phyloP scores from a whole-genome alignment of 2,329 filamentous ascomycete genomes.

The Penicillium sp. region DNA sequence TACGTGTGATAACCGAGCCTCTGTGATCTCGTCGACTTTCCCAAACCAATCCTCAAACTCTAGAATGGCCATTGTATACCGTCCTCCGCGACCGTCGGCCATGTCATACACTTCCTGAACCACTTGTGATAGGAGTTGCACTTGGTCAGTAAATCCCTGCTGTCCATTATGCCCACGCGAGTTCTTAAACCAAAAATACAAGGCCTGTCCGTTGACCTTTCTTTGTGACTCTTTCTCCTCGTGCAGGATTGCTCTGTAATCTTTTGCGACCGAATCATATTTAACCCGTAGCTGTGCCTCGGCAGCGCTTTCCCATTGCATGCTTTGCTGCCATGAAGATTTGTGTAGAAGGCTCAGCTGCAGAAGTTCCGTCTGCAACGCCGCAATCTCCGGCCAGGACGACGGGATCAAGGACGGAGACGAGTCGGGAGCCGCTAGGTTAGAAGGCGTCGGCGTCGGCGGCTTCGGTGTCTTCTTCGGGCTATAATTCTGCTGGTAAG shows the following conservation, averaged over 20 bases:
- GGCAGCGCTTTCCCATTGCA: conserved; percentile 37
- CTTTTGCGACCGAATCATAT: conserved; percentile 41
- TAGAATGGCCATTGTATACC: conserved; percentile 36
- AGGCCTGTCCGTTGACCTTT: conserved; percentile 40
- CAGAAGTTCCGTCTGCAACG: conserved; percentile 49
- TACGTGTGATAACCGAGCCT: conserved; percentile 21
- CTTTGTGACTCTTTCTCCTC: conserved; percentile 41
- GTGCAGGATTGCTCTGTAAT: conserved; percentile 37
- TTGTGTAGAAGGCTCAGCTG: conserved; percentile 48
- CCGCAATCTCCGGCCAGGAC: conserved; percentile 41
- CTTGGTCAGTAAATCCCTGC: conserved; percentile 40
- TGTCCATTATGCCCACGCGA: conserved; percentile 32
- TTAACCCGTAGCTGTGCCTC: conserved; percentile 38
- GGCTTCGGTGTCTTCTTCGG: conserved; percentile 43
- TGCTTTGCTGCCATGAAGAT: conserved; percentile 32
- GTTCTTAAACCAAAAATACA: conserved; percentile 41
- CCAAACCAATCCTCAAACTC: conserved; percentile 45
- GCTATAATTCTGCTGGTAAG: conserved; percentile 45
- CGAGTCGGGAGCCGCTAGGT: conserved; percentile 20
- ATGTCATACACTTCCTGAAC: conserved; percentile 45
- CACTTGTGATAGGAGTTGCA: conserved; percentile 46
- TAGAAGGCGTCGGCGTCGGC: conserved; percentile 25
- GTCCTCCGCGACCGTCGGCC: conserved; percentile 30
- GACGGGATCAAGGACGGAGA: conserved; percentile 32
- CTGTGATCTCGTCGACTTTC: conserved; percentile 33